Percentiles rank a stretch among this genome's conserved stretches.
Conservation (phyloP, 371 early-diverging fungal genomes). For the Circinella umbellata region DNA sequence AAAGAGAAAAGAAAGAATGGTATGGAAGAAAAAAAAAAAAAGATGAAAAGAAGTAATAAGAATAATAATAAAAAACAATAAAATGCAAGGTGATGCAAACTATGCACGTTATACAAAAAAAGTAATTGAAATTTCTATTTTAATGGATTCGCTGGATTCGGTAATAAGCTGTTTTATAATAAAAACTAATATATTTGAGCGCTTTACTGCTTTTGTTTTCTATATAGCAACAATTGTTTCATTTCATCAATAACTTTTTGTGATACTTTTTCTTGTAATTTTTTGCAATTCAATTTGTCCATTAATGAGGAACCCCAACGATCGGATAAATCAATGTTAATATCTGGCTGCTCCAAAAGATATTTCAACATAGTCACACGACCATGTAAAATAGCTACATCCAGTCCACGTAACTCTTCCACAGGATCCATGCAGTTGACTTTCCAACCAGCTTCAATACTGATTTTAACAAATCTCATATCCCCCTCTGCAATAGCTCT, state of each 20-base stretch:
- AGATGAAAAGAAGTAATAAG: background rate
- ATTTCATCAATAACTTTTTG: conserved; percentile 15
- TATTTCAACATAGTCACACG: conserved; percentile 39
- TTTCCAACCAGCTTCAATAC: conserved; percentile 45
- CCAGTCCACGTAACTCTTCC: conserved; percentile 43
- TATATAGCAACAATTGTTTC: conserved; percentile 12
- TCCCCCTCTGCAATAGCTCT: conserved; percentile 44
- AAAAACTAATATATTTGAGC: too few relatives aligned
- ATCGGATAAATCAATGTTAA: conserved; percentile 29
- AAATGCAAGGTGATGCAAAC: background rate
- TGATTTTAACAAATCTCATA: conserved; percentile 37
- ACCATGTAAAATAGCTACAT: conserved; percentile 44
- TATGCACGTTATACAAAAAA: background rate
- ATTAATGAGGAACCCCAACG: conserved; percentile 40
- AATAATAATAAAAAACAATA: background rate
- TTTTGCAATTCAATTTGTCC: conserved; percentile 30
- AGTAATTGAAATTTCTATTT: background rate
- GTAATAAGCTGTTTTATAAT: too few relatives aligned
- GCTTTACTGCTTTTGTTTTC: too few relatives aligned
- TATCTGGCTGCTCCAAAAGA: conserved; percentile 29
- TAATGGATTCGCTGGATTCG: too few relatives aligned
- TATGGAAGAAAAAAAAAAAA: background rate
- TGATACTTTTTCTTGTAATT: background rate
- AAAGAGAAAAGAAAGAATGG: background rate
- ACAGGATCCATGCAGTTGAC: conserved; percentile 51